A percentile compares a stretch with the other conserved stretches of the same genome.
These are phyloP conservation scores for Collybia sordida DNA, from an alignment of 768 basidiomycete species.

Conservation along the genomic window DNA sequence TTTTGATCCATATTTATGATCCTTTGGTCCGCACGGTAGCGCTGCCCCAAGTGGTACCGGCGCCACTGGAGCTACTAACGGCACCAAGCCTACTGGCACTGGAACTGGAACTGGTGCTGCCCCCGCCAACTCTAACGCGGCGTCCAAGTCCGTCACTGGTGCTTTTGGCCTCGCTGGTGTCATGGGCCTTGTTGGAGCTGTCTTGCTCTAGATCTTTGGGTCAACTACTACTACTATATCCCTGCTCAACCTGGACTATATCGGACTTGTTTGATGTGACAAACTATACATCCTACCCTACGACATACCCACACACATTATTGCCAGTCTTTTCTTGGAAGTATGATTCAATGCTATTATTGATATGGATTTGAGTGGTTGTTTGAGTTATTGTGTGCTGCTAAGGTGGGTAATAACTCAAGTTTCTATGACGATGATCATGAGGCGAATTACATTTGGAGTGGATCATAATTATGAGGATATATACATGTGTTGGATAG, in stretches of 20 bases:
- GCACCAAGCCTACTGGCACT: slow-evolving; percentile 15
- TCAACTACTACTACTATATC: too few relatives aligned
- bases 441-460: too few relatives aligned
- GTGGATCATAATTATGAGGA: too few relatives aligned
- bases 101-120: slow-evolving; percentile 11
- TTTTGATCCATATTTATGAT: neutral
- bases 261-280: neutral
- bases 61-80: neutral
- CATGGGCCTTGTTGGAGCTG: slow-evolving; percentile 51
- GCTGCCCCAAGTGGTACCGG: neutral
- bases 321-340: neutral
- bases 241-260: neutral
- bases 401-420: too few relatives aligned
- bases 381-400: neutral
- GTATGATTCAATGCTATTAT: neutral
- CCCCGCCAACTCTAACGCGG: slow-evolving; percentile 23
- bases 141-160: slow-evolving; percentile 24
- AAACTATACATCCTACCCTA: slow-evolving; percentile 2
- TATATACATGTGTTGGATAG: too few relatives aligned
- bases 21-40: too few relatives aligned
- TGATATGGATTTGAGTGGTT: neutral
- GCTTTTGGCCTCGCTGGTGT: slow-evolving; percentile 46
- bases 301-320: neutral
- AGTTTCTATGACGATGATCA: too few relatives aligned
- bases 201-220: slow-evolving; percentile 37